Base-by-base conservation (phyloP, 2,329 filamentous ascomycete genomes). In the Venturia carpophila region DNA sequence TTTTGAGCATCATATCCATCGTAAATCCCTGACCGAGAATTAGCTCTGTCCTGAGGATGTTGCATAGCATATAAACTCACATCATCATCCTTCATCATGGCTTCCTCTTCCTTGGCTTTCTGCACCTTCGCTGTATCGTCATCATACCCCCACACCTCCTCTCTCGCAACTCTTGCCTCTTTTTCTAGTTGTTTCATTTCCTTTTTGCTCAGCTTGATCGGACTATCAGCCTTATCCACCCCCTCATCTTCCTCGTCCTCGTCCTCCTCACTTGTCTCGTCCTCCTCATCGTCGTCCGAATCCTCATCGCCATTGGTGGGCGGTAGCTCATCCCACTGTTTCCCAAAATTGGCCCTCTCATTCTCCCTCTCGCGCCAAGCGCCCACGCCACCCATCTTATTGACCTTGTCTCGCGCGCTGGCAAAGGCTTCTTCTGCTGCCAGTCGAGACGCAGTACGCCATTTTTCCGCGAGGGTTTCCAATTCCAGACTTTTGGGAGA, bases 1-100 rank as follows among this genome's bases (percentile, higher is more conserved):
- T 84, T 68, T 81, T 82, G 19, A 90, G 78, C 87, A 89, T 89
- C 80, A 84, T 84, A 60, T 83, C 84, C 82, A 90, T 87, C 15
- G 85, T 88, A 70, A 89, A 88, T 15, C 81, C 82, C 84, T 86
- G 68, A 39, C 5, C 1, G 5, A 10, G 5, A 34, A 7, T 58
- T 37, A 58, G 30, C 30, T 37, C 47, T 68, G 11, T 65, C 66
- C 58, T 43, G 60, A n/a, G 66, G 27, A 6, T n/a, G 15, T 34
- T 55, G 5, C 3, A 42, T 17, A 41, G 21, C 34, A 27, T 30
- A 47, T 41, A 34, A 63, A 74, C 74, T 74, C 67, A 76, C 76
- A 75, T 77, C 75, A 68, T 77, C 73, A 64, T 77, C 77, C 71
- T 9, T 73, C 67, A 49, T 70, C 66, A 71, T 70, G 64, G 69